Base-by-base conservation (phyloP, 306 rosid genomes). In the Cucurbita ficifolia region DNA sequence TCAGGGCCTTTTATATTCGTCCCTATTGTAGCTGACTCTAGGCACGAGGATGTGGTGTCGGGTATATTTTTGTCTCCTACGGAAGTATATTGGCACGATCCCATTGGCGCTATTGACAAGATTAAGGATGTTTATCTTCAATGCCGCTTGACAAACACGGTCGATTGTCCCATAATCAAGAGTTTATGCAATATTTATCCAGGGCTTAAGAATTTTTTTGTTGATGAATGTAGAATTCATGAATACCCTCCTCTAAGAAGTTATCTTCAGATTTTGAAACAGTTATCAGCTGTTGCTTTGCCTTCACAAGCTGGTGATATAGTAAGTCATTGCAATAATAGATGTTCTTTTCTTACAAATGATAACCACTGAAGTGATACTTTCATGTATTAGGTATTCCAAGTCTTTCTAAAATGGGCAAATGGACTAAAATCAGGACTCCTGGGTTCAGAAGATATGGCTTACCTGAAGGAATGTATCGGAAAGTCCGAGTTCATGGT, bases 51-150 rank as follows among this genome's bases (percentile, higher is more conserved):
- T 67, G 82, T 82, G 78, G 90, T 83, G 58, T 59, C 86, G 73
- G 98, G 98, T 76, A 78, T 51, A 11, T 85, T 93, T 77, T 77
- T 87, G 77, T 83, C 83, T 77, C 87, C 88, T 42, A 75, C 70
- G 68, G 88, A 87, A 82, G 94, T 90, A 58, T 85, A 78, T 76
- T 93, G 98, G 98, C 69, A 79, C 64, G 97, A 93, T 81, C 81
- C 91, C 64, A 83, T 83, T 81, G 92, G 90, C 50, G 77, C 87
- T 79, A 67, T 86, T 59, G 87, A 84, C 78, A 79, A 79, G 74
- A 76, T 86, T 80, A 74, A 75, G 79, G 82, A 85, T 75, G 74
- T 76, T 19, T 70, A 81, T 78, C 52, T 70, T 78, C 85, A 59
- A 65, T 13, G 75, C 79, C 75, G 79, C 79, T 79, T 82, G 77